Evolutionary conservation across 345 rosid species (phyloP).

Genomic region (Barbarea vulgaris): DNA sequence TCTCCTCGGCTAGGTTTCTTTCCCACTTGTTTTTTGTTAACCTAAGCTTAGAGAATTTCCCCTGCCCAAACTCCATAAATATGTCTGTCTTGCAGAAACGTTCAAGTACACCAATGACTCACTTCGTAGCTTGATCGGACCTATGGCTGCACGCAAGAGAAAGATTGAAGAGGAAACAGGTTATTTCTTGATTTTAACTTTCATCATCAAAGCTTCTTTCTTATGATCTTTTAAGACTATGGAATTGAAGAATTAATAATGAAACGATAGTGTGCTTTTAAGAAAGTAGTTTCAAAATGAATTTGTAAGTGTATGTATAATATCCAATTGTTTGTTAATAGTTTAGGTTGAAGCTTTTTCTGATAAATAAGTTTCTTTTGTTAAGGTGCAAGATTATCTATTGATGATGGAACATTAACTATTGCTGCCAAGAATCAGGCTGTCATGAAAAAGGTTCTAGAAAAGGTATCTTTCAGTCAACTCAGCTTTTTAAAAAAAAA

Average conservation of each 20-base stretch:
- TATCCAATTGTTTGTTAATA: constrained; percentile 1
- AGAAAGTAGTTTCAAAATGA: neutral
- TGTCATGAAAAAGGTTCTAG: constrained; percentile 78
- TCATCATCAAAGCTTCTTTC: neutral
- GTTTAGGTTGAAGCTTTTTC: neutral
- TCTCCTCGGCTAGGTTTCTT: constrained; percentile 75
- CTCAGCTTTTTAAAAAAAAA: constrained; percentile 8
- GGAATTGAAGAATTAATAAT: neutral
- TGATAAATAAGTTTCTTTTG: neutral
- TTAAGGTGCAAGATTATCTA: constrained; percentile 75
- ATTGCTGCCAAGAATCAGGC: constrained; percentile 75
- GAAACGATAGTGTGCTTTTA: neutral
- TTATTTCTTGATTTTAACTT: constrained; percentile 27
- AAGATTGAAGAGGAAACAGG: constrained; percentile 97
- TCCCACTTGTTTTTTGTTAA: constrained; percentile 5
- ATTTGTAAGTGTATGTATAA: neutral
- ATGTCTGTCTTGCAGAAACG: constrained; percentile 57
- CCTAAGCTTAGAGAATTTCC: neutral
- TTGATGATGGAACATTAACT: constrained; percentile 81
- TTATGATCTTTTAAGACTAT: neutral
- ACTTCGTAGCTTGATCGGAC: constrained; percentile 87
- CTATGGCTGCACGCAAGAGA: constrained; percentile 77
- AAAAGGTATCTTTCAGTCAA: constrained; percentile 55
- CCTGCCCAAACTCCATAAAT: neutral
- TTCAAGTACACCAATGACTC: constrained; percentile 79